A percentile compares a stretch with the other conserved stretches of the same genome.
phyloP scores from a whole-genome alignment of 768 basidiomycete genomes.

The Amanita subjunquillea region DNA sequence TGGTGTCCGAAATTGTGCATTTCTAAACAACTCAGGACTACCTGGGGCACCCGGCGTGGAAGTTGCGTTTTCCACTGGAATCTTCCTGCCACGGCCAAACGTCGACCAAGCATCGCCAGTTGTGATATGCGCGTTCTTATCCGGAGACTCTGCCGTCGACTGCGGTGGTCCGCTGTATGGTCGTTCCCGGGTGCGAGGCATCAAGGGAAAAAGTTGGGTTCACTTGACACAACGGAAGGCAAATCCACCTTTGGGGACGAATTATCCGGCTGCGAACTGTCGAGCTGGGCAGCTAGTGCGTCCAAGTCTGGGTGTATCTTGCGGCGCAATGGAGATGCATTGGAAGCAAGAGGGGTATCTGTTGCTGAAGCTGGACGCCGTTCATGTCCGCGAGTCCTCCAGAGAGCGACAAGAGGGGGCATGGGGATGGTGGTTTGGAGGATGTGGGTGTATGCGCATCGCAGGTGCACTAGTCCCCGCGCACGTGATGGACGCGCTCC shows the following conservation, averaged over 20 bases:
- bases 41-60: too few species aligned
- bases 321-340: conserved; percentile 8
- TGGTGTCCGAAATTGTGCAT: background rate
- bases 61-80: background rate
- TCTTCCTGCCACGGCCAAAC: background rate
- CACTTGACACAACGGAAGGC: background rate
- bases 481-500: too few species aligned
- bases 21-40: background rate
- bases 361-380: background rate
- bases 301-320: conserved; percentile 30
- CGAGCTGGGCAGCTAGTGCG: conserved; percentile 13
- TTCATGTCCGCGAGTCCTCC: background rate
- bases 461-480: background rate
- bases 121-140: background rate
- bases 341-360: background rate
- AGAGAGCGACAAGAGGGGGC: conserved; percentile 1
- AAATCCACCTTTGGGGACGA: background rate
- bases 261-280: conserved; percentile 9
- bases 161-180: background rate
- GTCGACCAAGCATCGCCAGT: conserved; percentile 5
- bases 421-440: background rate
- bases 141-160: background rate
- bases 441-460: background rate
- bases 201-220: background rate
- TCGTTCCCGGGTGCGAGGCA: background rate